A percentile compares a stretch with the other conserved stretches of the same genome.
phyloP scores from a whole-genome alignment of 139 green algal species.

The Picochlorum sp. region DNA sequence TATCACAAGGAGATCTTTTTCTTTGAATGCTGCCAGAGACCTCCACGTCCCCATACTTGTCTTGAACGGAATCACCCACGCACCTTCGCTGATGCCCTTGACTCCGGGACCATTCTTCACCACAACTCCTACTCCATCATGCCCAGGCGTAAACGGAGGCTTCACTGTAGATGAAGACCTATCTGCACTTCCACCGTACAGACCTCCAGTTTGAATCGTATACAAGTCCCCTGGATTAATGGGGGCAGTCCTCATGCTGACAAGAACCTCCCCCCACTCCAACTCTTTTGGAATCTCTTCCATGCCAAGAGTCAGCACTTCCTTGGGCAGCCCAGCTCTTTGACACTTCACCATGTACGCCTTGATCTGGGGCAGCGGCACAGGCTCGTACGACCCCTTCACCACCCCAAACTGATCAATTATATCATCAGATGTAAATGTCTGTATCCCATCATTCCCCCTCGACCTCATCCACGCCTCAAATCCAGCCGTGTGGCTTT shows the following conservation, averaged over 20 bases:
- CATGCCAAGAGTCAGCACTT: slow-evolving; percentile 30
- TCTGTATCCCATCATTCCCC: slow-evolving; percentile 20
- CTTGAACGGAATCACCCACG: slow-evolving; percentile 64
- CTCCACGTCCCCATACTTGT: slow-evolving; percentile 66
- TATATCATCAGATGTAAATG: slow-evolving; percentile 60
- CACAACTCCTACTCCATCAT: slow-evolving; percentile 61
- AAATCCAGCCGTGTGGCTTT: slow-evolving; percentile 63
- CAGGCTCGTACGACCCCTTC: slow-evolving; percentile 53
- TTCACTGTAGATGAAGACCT: slow-evolving; percentile 5
- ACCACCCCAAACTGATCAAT: slow-evolving; percentile 62
- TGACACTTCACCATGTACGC: slow-evolving; percentile 43
- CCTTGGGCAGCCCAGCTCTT: slow-evolving; percentile 8
- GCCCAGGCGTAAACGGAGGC: slow-evolving; percentile 52
- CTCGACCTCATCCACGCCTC: slow-evolving; percentile 74
- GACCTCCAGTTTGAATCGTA: slow-evolving; percentile 37
- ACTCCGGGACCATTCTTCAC: slow-evolving; percentile 74
- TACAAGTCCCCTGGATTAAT: slow-evolving; percentile 69
- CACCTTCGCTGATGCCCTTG: slow-evolving; percentile 55
- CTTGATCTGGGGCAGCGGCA: slow-evolving; percentile 47
- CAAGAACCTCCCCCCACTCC: slow-evolving; percentile 74
- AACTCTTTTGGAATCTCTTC: slow-evolving; percentile 45
- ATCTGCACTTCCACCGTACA: slow-evolving; percentile 40
- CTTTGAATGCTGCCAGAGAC: slow-evolving; percentile 46
- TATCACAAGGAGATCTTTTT: slow-evolving; percentile 53
- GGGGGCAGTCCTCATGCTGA: slow-evolving; percentile 45